Conservation (phyloP, 257 asterid genomes). For the Salvia splendens region DNA sequence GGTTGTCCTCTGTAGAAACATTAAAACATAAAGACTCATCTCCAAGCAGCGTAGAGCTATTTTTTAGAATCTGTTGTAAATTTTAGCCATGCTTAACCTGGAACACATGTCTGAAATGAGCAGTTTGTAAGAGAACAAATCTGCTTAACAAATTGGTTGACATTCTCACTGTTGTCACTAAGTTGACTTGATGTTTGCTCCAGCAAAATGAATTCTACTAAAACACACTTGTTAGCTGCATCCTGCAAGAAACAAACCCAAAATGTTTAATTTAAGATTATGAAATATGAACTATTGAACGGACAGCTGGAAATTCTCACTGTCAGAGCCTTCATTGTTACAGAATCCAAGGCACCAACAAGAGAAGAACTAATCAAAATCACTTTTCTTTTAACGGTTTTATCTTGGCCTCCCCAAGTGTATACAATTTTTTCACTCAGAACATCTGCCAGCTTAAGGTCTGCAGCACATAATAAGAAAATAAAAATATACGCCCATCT, state of each 20-base stretch:
- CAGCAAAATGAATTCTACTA: constrained; percentile 66
- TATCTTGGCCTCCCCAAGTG: constrained; percentile 57
- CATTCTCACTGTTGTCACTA: constrained; percentile 51
- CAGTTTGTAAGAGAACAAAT: constrained; percentile 73
- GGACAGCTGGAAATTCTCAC: constrained; percentile 50
- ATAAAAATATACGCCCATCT: constrained; percentile 16
- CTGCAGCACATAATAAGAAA: constrained; percentile 44
- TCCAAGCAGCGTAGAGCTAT: constrained; percentile 24
- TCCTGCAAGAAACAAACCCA: constrained; percentile 58
- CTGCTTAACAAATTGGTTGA: constrained; percentile 55
- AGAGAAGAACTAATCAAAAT: constrained; percentile 57
- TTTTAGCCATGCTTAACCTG: constrained; percentile 55
- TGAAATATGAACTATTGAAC: constrained; percentile 25
- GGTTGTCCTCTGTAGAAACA: constrained; percentile 2
- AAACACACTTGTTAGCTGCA: constrained; percentile 68
- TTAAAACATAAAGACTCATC: constrained; percentile 5
- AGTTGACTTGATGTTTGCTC: constrained; percentile 60
- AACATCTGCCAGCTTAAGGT: constrained; percentile 62
- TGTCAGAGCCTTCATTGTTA: constrained; percentile 58
- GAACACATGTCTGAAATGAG: constrained; percentile 57
- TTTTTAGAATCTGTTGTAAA: constrained; percentile 15
- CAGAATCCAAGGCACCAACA: constrained; percentile 55
- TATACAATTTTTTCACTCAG: constrained; percentile 53
- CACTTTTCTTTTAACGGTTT: constrained; percentile 60
- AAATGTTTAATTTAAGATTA: constrained; percentile 16